Evolutionary conservation across 345 rosid species (phyloP), one percentile per base, ranked within the genome.

Genomic region (Salix caprea): DNA sequence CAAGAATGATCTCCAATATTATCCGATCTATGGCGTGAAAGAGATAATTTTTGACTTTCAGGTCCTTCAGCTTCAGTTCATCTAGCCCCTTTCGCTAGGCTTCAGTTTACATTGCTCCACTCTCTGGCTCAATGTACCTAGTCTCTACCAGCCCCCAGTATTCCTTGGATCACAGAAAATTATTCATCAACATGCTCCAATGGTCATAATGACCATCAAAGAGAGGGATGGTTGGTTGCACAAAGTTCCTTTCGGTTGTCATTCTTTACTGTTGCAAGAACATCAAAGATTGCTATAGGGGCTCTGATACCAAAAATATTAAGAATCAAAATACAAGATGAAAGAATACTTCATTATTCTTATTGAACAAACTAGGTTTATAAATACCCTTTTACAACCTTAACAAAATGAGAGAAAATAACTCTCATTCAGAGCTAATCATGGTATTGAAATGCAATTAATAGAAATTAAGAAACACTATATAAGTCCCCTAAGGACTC

Each of bases 141-240:
- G 10, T 5, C 21, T 58, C 67, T 10, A 72, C 21, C 8, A 72
- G 7, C 1, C 3, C 24, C 67, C 8, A 72, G 4, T 2, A 37
- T 23, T 72, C 34, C 23, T 72, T 58, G 2, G 36, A 72, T 3
- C 4, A 15, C 12, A 72, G 21, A n/a, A 72, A 72, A 72, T 72
- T 58, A 15, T 72, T 6, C 36, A 58, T 58, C 52, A 72, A 18
- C 23, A 72, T 56, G 23, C 75, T 56, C 75, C 13, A 58, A 13
- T 72, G 50, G n/a, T 72, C 67, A 58, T 72, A 72, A 19, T 72
- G 66, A 72, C 75, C 75, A 54, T 72, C 46, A 56, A 52, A 72
- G 5, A 8, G 32, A 34, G 50, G 14, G n/a, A 54, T 72, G 9
- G 50, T 0, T 72, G 74, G 66, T 10, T 72, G 32, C 12, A 54